phyloP scores from a whole-genome alignment of 805 yeast genomes.

The Crinitomyces ghanaensis region DNA sequence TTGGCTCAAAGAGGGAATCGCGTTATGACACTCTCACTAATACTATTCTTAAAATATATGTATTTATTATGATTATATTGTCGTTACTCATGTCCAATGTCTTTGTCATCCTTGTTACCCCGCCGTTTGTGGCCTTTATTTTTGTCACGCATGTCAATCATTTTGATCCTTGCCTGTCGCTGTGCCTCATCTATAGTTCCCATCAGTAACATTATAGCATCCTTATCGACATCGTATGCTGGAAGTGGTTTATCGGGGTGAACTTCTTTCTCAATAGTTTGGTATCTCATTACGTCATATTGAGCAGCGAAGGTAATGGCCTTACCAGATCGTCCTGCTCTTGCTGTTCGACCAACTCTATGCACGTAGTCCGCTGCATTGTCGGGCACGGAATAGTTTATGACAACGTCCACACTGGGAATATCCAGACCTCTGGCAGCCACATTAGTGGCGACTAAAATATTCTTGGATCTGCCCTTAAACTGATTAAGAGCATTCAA shows the following conservation, averaged over 20 bases:
- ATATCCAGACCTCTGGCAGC: constrained; percentile 97
- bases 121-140: constrained; percentile 27
- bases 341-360: constrained; percentile 96
- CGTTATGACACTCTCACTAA: too few relatives aligned
- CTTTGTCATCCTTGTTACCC: constrained; percentile 37
- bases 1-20: too few relatives aligned
- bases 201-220: constrained; percentile 64
- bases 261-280: constrained; percentile 81
- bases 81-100: constrained; percentile 30
- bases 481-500: constrained; percentile 85
- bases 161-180: constrained; percentile 76
- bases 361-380: constrained; percentile 95
- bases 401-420: constrained; percentile 79
- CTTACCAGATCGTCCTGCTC: constrained; percentile 89
- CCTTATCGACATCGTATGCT: constrained; percentile 69
- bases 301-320: constrained; percentile 82
- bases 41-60: neutral
- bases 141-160: constrained; percentile 41
- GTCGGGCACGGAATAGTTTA: constrained; percentile 88
- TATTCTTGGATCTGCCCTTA: constrained; percentile 86
- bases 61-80: neutral
- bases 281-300: constrained; percentile 80
- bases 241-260: constrained; percentile 59
- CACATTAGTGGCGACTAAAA: constrained; percentile 89
- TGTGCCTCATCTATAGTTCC: constrained; percentile 85